Evolutionary conservation across 176 grass and related monocot genomes (phyloP).

Genomic region (Triticum turgidum): DNA sequence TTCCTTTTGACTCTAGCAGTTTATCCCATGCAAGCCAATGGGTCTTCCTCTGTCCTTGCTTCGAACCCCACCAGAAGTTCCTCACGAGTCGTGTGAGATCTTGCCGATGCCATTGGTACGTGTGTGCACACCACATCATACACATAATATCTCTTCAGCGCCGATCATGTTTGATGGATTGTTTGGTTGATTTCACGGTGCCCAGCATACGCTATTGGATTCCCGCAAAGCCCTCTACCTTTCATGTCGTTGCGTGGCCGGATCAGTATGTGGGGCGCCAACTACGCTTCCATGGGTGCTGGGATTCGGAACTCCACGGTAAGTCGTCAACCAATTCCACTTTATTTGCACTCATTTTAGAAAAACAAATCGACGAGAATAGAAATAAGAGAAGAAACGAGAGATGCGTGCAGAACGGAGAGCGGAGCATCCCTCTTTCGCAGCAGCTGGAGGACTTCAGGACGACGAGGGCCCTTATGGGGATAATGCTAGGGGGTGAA

Average conservation of each 20-base stretch:
- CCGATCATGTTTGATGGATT: too few species aligned
- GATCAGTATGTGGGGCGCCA: conserved; percentile 4
- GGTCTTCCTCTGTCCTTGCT: too few species aligned
- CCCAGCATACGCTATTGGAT: conserved; percentile 24
- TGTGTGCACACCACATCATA: too few species aligned
- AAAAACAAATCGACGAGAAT: too few species aligned
- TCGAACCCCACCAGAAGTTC: too few species aligned
- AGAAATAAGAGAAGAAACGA: too few species aligned
- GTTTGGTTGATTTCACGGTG: background rate
- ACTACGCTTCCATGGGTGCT: background rate
- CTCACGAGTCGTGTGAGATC: too few species aligned
- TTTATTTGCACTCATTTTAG: too few species aligned
- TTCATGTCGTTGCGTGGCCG: background rate
- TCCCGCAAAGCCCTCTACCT: conserved; percentile 29
- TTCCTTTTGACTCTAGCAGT: too few species aligned
- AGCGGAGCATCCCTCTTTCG: background rate
- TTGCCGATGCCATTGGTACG: conserved; percentile 41
- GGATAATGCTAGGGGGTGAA: background rate
- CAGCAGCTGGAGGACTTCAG: conserved; percentile 21
- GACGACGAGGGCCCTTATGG: background rate
- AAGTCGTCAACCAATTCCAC: background rate
- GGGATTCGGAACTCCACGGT: conserved; percentile 17
- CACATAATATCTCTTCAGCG: too few species aligned
- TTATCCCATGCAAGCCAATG: too few species aligned
- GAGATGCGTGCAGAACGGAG: background rate